Conservation (phyloP, 176 grass and related monocot genomes). For the Raddia guianensis region DNA sequence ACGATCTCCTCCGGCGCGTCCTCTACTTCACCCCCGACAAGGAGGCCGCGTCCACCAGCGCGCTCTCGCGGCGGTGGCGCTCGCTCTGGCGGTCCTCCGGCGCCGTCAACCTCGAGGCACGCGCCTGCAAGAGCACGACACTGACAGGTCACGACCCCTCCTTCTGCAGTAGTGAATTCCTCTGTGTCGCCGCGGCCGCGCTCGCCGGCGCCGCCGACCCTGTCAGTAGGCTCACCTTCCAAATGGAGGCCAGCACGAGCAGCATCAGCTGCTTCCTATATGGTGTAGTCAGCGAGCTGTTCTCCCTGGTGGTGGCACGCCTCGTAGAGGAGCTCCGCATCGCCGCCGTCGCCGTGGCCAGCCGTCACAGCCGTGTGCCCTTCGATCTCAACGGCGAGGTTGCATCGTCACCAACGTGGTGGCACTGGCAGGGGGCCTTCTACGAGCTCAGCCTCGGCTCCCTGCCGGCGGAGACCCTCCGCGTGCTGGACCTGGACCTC, state of each 20-base stretch:
- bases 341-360: background rate
- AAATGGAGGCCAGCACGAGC: background rate
- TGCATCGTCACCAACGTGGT: too few relatives aligned
- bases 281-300: too few relatives aligned
- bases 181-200: background rate
- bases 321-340: background rate
- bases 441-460: background rate
- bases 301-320: too few relatives aligned
- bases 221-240: background rate
- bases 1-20: slow-evolving; percentile 5
- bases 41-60: background rate
- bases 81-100: background rate
- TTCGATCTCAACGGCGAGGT: background rate
- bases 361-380: too few relatives aligned
- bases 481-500: background rate
- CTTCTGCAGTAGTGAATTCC: background rate
- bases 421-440: accelerated
- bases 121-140: background rate
- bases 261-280: background rate
- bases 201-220: background rate
- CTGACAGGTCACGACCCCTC: background rate
- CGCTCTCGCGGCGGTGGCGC: slow-evolving; percentile 16
- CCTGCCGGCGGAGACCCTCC: background rate
- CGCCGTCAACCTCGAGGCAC: background rate
- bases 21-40: background rate